Evolutionary conservation across 208 protist genomes (phyloP), one percentile per base, ranked within the genome.

Genomic region (Balamuthia mandrillaris): DNA sequence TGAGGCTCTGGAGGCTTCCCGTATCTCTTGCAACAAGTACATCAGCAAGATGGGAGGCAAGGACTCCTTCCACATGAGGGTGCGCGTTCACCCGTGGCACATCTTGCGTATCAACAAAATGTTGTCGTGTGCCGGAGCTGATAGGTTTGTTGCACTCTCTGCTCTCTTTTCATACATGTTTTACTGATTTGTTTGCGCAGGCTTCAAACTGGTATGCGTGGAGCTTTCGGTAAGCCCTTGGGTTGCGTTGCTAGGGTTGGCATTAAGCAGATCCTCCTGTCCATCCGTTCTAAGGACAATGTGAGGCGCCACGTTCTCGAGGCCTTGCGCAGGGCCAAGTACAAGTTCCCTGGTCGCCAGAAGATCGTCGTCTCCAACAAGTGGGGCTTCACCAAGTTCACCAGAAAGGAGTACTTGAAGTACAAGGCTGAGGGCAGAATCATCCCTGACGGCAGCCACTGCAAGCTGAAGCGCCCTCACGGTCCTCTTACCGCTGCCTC

Each of bases 51-150:
- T 89, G 29, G 92, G 87, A 68, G 98, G 98, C 89, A 99, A 99
- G 94, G 98, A 99, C 52, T 82, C 84, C 56, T 99, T 99, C 96
- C 98, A 99, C 96, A 92, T 99, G 88, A 95, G 98, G 87, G 96
- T 99, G 74, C 96, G 98, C 87, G 95, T 97, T 85, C 98, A 99
- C 93, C 98, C 98, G 65, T 99, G 96, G 96, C 98, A 99, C 92
- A 97, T 99, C 78, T 85, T 99, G 52, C 95, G 98, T 88, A 99
- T 99, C 93, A 99, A 99, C 94, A 99, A 99, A 94, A 99, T 99
- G 98, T 95, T 99, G 89, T 98, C 97, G 58, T 99, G 98, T 91
- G 98, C 98, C 81, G 98, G 98, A 90, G 98, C 98, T 54, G 98
- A 99, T 99, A 92, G 97, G 89, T 92, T 61, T 33, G 88, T 39